These are phyloP conservation scores for Tetraselmis chui DNA, from an alignment of 139 green algal species.

Conservation along the genomic window DNA sequence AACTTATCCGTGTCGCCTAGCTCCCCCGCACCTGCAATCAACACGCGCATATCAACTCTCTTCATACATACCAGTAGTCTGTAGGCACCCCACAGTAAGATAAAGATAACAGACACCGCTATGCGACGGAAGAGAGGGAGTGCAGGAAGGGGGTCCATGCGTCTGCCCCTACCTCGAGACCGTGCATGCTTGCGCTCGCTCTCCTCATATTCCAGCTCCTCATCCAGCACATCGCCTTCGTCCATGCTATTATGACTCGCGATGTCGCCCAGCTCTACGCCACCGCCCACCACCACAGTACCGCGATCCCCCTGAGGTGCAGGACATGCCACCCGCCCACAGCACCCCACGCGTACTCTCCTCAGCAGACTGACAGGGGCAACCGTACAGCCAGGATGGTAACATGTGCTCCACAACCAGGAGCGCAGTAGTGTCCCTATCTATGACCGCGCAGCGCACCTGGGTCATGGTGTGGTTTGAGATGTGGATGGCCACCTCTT, in stretches of 20 bases:
- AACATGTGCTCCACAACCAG: background rate
- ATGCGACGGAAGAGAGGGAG: background rate
- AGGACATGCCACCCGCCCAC: no score
- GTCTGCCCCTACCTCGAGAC: no score
- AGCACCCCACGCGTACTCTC: no score
- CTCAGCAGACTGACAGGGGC: no score
- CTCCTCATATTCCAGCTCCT: conserved; percentile 32
- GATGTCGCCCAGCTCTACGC: conserved; percentile 23
- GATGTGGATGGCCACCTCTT: conserved; percentile 76
- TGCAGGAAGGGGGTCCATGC: background rate
- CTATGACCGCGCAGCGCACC: background rate
- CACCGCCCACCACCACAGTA: conserved; percentile 73
- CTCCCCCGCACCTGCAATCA: no score
- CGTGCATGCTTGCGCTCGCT: conserved; percentile 18
- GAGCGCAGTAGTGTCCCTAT: no score
- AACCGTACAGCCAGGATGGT: background rate
- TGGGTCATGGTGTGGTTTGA: conserved; percentile 47
- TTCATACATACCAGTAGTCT: no score
- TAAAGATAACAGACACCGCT: no score
- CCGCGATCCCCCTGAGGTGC: conserved; percentile 59
- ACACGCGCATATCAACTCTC: no score
- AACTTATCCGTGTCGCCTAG: no score
- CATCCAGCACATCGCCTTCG: conserved; percentile 39
- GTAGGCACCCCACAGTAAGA: no score
- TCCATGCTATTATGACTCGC: conserved; percentile 22